A percentile compares a stretch with the other conserved stretches of the same genome.
phyloP scores from a whole-genome alignment of 2,329 filamentous ascomycete genomes.

The Hymenoscyphus fraxineus region DNA sequence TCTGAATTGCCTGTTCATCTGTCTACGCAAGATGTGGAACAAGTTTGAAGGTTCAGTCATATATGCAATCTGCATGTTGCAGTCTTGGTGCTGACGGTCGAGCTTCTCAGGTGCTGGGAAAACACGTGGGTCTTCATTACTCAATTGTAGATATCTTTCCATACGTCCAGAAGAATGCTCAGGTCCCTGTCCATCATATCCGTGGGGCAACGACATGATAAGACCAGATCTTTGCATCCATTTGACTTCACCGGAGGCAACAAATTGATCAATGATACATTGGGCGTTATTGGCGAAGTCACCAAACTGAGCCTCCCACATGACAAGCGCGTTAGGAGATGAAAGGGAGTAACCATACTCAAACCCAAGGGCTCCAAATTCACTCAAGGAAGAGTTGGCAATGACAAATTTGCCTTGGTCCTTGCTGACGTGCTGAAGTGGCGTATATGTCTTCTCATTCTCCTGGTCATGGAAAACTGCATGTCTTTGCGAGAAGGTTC shows the following conservation, averaged over 20 bases:
- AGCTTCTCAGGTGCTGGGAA: conserved; percentile 88
- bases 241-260: conserved; percentile 95
- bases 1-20: conserved; percentile 99
- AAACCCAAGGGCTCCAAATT: conserved; percentile 78
- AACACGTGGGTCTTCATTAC: conserved; percentile 92
- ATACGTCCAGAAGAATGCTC: conserved; percentile 97
- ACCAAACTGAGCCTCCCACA: conserved; percentile 99
- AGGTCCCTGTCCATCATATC: conserved; percentile 96
- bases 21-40: conserved; percentile 93
- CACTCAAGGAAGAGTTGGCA: conserved; percentile 83
- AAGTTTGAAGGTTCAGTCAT: conserved; percentile 95
- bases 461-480: conserved; percentile 97
- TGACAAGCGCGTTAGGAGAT: conserved; percentile 92
- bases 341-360: conserved; percentile 98
- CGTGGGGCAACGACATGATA: conserved; percentile 93
- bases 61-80: conserved; percentile 98
- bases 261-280: conserved; percentile 98
- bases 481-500: conserved; percentile 98
- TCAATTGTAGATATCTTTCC: conserved; percentile 94
- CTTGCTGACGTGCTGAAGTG: conserved; percentile 81
- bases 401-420: conserved; percentile 96
- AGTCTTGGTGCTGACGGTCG: conserved; percentile 96
- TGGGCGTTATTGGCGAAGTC: conserved; percentile 99
- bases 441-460: conserved; percentile 87
- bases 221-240: conserved; percentile 98